phyloP scores from a whole-genome alignment of 1,139 yeast species.

The Hemisphaericaspora xylofermentans region DNA sequence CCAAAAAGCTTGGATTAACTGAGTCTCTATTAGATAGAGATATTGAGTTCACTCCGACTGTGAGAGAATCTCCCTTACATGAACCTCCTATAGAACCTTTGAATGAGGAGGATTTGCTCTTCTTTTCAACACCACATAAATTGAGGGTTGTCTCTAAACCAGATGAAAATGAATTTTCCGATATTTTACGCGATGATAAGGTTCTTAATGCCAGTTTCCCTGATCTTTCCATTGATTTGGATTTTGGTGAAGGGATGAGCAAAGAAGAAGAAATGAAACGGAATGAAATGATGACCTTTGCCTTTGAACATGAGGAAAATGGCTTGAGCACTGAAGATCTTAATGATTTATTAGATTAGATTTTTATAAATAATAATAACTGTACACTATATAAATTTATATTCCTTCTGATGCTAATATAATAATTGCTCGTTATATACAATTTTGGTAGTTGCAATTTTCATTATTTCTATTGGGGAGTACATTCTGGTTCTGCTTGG shows the following conservation, averaged over 20 bases:
- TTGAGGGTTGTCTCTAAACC: background rate
- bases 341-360: slow-evolving; percentile 36
- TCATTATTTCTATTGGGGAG: slow-evolving; percentile 19
- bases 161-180: slow-evolving; percentile 15
- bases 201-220: slow-evolving; percentile 4
- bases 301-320: slow-evolving; percentile 17
- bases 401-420: too few relatives aligned
- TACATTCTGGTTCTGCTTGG: slow-evolving; percentile 34
- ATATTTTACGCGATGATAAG: slow-evolving; percentile 13
- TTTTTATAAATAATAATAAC: background rate
- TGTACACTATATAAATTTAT: too few relatives aligned
- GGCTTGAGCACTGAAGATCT: slow-evolving; percentile 40
- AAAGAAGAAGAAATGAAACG: slow-evolving; percentile 4
- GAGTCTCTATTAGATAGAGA: slow-evolving; percentile 8
- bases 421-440: background rate
- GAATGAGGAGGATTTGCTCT: slow-evolving; percentile 22
- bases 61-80: background rate
- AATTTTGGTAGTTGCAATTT: background rate
- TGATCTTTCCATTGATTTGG: slow-evolving; percentile 18
- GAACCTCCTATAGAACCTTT: slow-evolving; percentile 22
- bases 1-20: slow-evolving; percentile 2
- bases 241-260: slow-evolving; percentile 17
- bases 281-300: slow-evolving; percentile 4
- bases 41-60: slow-evolving; percentile 5
- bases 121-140: slow-evolving; percentile 19